phyloP scores from a whole-genome alignment of 2,329 filamentous ascomycete species.

The Teratosphaeria gauchensis region DNA sequence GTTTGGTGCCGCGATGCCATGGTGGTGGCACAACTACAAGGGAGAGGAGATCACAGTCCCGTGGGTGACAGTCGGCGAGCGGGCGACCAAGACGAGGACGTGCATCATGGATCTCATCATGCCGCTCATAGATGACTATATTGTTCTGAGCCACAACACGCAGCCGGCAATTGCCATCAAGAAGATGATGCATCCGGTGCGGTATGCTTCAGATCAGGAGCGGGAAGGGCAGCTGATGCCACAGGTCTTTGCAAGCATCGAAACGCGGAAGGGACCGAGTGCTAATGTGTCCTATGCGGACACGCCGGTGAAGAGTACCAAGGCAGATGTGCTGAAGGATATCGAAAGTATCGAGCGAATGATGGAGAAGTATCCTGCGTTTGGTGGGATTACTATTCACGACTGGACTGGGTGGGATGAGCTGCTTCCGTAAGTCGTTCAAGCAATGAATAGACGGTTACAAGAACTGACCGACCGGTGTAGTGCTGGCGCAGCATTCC shows the following conservation, averaged over 20 bases:
- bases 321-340: neutral
- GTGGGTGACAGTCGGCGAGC: neutral
- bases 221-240: neutral
- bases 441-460: neutral
- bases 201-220: constrained; percentile 2
- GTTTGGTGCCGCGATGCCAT: constrained; percentile 8
- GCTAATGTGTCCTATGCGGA: neutral
- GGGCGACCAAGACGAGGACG: neutral
- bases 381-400: constrained; percentile 4
- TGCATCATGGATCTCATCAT: constrained; percentile 10
- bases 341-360: neutral
- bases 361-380: constrained; percentile 1
- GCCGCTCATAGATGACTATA: constrained; percentile 9
- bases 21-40: constrained; percentile 5
- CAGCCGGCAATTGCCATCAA: constrained; percentile 1
- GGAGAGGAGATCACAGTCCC: constrained; percentile 5
- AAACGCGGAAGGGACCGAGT: neutral
- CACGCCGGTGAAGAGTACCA: neutral
- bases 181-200: constrained; percentile 2
- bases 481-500: neutral
- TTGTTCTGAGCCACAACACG: constrained; percentile 10
- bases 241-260: constrained; percentile 1
- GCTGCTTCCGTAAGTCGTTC: neutral
- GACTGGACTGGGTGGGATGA: neutral
- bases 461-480: neutral